Conservation (phyloP, 2,329 filamentous ascomycete genomes). For the Bipolaris zeicola region DNA sequence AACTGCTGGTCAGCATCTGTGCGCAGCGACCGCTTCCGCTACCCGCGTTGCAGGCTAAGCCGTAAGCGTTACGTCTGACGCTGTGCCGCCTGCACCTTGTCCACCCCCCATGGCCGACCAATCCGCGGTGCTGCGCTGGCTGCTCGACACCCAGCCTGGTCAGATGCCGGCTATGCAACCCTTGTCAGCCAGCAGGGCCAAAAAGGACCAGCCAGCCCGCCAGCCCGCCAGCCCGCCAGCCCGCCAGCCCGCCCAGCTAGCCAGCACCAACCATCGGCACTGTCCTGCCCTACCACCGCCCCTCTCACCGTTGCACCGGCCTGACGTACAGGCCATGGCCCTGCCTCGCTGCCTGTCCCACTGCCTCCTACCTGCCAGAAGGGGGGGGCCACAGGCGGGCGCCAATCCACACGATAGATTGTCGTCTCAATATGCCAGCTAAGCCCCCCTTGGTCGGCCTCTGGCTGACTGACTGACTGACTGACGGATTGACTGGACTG, state of each 20-base stretch:
- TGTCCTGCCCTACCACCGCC: slow-evolving; percentile 20
- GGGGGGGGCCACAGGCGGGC: slow-evolving; percentile 20
- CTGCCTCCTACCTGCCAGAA: slow-evolving; percentile 16
- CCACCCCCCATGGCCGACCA: background rate
- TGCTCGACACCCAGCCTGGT: slow-evolving; percentile 10
- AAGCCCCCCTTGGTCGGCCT: slow-evolving; percentile 23
- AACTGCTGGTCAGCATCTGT: slow-evolving; percentile 5
- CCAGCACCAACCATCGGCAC: slow-evolving; percentile 6
- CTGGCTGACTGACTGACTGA: slow-evolving; percentile 12
- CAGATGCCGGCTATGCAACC: slow-evolving; percentile 6
- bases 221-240: background rate
- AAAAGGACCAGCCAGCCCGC: background rate
- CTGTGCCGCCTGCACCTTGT: slow-evolving; percentile 14
- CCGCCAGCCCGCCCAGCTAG: background rate
- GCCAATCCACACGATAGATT: slow-evolving; percentile 26
- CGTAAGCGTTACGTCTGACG: slow-evolving; percentile 1
- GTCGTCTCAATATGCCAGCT: slow-evolving; percentile 9
- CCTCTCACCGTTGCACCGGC: slow-evolving; percentile 4
- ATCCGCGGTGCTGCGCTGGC: slow-evolving; percentile 6
- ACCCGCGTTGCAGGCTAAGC: slow-evolving; percentile 19
- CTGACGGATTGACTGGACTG: background rate
- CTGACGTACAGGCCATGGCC: slow-evolving; percentile 25
- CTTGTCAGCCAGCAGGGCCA: slow-evolving; percentile 10
- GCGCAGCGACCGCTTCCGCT: slow-evolving; percentile 17
- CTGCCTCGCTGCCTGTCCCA: background rate